Conservation (phyloP, 768 basidiomycete species). For the Cubamyces sp. region DNA sequence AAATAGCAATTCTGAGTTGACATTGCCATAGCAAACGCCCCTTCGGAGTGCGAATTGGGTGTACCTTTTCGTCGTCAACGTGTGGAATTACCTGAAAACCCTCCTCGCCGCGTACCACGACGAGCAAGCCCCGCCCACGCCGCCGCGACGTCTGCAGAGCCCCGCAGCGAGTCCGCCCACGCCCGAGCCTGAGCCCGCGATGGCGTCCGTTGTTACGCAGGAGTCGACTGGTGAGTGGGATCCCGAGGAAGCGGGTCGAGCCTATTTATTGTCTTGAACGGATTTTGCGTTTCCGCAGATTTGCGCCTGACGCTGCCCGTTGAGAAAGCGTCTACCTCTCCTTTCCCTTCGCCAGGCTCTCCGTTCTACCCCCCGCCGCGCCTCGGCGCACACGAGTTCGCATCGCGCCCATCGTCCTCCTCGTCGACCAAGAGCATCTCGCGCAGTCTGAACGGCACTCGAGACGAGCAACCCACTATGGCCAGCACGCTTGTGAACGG, state of each 20-base stretch:
- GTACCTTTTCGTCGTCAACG: constrained; percentile 13
- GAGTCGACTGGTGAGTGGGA: constrained; percentile 28
- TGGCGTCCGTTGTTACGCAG: constrained; percentile 33
- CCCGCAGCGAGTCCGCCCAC: background rate
- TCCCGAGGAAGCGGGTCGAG: constrained; percentile 2
- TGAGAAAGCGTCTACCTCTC: constrained; percentile 47
- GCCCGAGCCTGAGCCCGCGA: constrained; percentile 10
- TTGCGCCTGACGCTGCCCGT: constrained; percentile 38
- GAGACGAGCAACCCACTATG: constrained; percentile 5
- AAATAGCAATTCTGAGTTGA: constrained; percentile 21
- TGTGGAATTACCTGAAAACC: constrained; percentile 20
- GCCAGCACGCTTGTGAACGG: constrained; percentile 8
- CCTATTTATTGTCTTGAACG: constrained; percentile 21
- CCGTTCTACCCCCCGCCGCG: constrained; percentile 71
- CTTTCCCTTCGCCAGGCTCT: constrained; percentile 67
- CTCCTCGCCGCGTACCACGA: constrained; percentile 26
- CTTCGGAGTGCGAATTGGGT: constrained; percentile 26
- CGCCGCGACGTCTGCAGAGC: constrained; percentile 1
- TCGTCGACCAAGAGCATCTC: constrained; percentile 23
- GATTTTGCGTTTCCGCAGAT: constrained; percentile 25
- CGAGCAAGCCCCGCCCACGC: constrained; percentile 17
- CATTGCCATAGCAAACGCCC: constrained; percentile 27
- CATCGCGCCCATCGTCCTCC: constrained; percentile 45
- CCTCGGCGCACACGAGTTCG: constrained; percentile 71
- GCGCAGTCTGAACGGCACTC: constrained; percentile 23